Evolutionary conservation across 345 rosid species (phyloP).

Genomic region (Viola odorata): DNA sequence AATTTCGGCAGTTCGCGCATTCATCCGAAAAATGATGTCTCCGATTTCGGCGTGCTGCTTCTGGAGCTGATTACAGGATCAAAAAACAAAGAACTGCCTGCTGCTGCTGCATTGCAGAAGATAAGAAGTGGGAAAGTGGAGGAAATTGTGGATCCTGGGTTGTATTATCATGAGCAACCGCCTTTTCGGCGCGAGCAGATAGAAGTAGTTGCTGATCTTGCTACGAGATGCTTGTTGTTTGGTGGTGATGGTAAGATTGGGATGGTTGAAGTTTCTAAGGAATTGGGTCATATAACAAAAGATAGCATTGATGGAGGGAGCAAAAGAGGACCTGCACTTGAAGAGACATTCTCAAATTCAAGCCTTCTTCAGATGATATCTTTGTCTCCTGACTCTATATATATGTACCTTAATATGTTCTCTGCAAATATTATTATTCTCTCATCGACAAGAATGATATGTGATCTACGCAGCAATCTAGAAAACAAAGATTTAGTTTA

Average conservation of each 20-base stretch:
- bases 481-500: too few relatives aligned
- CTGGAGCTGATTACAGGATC: constrained; percentile 68
- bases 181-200: constrained; percentile 50
- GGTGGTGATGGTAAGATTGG: constrained; percentile 74
- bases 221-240: constrained; percentile 64
- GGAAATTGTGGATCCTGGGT: constrained; percentile 60
- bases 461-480: too few relatives aligned
- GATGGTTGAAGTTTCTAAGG: constrained; percentile 67
- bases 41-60: constrained; percentile 57
- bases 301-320: constrained; percentile 40
- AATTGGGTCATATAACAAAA: constrained; percentile 49
- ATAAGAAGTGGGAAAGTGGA: constrained; percentile 56
- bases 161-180: constrained; percentile 64
- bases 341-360: constrained; percentile 86
- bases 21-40: constrained; percentile 36
- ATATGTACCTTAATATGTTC: constrained; percentile 24
- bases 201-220: constrained; percentile 62
- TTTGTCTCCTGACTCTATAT: constrained; percentile 78
- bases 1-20: constrained; percentile 9
- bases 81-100: constrained; percentile 34
- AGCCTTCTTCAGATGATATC: constrained; percentile 89
- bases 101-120: constrained; percentile 42
- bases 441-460: too few relatives aligned
- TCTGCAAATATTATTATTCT: neutral
- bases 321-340: constrained; percentile 48